A percentile compares a stretch with the other conserved stretches of the same genome.
phyloP scores from a whole-genome alignment of 2,329 filamentous ascomycete genomes.

The Colletotrichum sp. region DNA sequence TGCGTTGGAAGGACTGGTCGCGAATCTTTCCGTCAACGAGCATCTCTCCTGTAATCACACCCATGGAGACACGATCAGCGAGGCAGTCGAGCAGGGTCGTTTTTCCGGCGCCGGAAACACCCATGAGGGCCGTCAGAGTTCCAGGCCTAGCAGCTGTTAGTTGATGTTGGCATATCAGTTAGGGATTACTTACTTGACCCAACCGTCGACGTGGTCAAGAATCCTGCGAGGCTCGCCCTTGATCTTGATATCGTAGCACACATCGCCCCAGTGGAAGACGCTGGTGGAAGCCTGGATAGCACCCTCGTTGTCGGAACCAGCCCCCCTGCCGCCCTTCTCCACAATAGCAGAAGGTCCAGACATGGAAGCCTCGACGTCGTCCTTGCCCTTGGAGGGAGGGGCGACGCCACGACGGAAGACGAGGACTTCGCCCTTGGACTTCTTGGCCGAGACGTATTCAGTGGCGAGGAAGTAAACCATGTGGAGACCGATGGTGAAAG shows the following conservation, averaged over 20 bases:
- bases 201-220: conserved; percentile 70
- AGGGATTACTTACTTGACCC: conserved; percentile 62
- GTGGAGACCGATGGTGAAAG: conserved; percentile 52
- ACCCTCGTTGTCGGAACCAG: neutral
- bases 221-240: conserved; percentile 65
- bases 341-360: conserved; percentile 14
- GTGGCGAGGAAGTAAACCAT: conserved; percentile 52
- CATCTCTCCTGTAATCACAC: conserved; percentile 70
- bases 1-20: conserved; percentile 69
- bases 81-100: conserved; percentile 66
- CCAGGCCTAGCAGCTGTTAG: conserved; percentile 26
- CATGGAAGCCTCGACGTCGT: conserved; percentile 13
- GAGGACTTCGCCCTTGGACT: conserved; percentile 65
- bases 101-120: conserved; percentile 20
- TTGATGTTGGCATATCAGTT: neutral
- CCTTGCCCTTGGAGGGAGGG: conserved; percentile 5
- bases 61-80: conserved; percentile 70
- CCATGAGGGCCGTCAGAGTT: conserved; percentile 69
- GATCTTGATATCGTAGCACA: conserved; percentile 74
- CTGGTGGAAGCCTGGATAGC: conserved; percentile 53
- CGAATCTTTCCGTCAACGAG: conserved; percentile 68
- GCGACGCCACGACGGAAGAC: conserved; percentile 56
- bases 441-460: conserved; percentile 49
- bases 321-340: conserved; percentile 10
- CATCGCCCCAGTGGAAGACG: conserved; percentile 70